These are phyloP conservation scores for Amanita pseudoporphyria DNA, from an alignment of 768 basidiomycete species.

Conservation along the genomic window DNA sequence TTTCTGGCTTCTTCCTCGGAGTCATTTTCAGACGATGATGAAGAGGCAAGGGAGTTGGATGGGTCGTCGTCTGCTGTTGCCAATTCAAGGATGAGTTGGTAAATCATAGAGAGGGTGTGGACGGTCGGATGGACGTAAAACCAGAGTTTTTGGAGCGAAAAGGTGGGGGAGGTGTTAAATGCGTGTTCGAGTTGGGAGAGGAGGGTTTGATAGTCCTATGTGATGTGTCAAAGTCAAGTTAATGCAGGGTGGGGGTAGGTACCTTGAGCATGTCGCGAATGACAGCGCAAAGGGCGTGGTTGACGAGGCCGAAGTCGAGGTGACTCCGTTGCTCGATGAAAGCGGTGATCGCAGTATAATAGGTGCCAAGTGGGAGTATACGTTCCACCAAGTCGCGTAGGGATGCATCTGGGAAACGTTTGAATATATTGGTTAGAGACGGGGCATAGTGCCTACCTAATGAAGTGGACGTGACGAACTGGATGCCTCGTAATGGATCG, in stretches of 20 bases:
- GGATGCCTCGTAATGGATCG: slow-evolving; percentile 72
- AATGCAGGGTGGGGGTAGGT: background rate
- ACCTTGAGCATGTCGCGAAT: slow-evolving; percentile 92
- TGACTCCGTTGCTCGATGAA: slow-evolving; percentile 85
- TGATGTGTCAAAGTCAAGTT: background rate
- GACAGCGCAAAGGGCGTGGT: slow-evolving; percentile 90
- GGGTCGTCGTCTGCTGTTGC: slow-evolving; percentile 54
- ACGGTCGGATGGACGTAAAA: slow-evolving; percentile 95
- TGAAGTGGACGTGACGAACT: slow-evolving; percentile 62
- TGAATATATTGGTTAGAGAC: slow-evolving; percentile 1
- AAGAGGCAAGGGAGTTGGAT: slow-evolving; percentile 40
- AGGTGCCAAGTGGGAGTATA: slow-evolving; percentile 87
- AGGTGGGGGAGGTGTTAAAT: slow-evolving; percentile 77
- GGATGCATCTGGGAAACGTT: slow-evolving; percentile 56
- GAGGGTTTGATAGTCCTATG: slow-evolving; percentile 87
- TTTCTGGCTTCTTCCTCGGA: slow-evolving; percentile 75
- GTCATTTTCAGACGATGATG: slow-evolving; percentile 38
- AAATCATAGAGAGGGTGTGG: slow-evolving; percentile 87
- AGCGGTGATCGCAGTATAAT: slow-evolving; percentile 87
- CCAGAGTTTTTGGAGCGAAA: slow-evolving; percentile 95
- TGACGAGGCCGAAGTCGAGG: slow-evolving; percentile 87
- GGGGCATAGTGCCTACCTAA: slow-evolving; percentile 50
- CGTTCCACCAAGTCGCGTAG: slow-evolving; percentile 79
- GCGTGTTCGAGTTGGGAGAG: slow-evolving; percentile 92
- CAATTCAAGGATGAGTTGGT: slow-evolving; percentile 73